These are phyloP conservation scores for Rauvolfia tetraphylla DNA, from an alignment of 257 asterid genomes.

Conservation along the genomic window DNA sequence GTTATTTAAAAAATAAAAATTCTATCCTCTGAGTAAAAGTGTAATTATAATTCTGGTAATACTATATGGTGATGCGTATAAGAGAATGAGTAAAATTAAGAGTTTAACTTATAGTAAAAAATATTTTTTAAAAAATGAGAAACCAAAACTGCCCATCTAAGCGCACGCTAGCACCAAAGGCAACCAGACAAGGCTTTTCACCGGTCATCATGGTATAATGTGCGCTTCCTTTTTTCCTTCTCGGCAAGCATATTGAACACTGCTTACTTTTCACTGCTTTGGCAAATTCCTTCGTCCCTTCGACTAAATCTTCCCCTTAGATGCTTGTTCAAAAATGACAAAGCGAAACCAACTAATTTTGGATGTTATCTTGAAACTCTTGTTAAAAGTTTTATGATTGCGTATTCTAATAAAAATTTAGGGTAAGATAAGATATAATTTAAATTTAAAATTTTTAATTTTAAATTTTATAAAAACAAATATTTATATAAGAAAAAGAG, in stretches of 20 bases:
- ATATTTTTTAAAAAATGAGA: no score
- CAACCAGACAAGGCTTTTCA: conserved; percentile 32
- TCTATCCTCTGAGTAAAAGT: no score
- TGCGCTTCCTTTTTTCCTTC: conserved; percentile 28
- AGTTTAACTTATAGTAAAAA: no score
- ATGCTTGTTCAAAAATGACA: background rate
- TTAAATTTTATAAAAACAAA: no score
- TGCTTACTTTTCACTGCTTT: background rate
- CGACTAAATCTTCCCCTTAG: background rate
- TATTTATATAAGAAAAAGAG: no score
- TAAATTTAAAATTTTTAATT: no score
- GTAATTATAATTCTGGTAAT: background rate
- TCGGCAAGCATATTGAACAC: background rate
- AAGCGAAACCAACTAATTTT: background rate
- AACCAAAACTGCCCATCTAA: conserved; percentile 27
- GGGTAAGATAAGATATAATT: no score
- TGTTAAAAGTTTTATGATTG: background rate
- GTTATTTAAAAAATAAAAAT: no score
- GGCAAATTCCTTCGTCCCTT: background rate
- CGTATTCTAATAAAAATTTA: no score
- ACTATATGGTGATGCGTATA: background rate
- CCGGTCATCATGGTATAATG: conserved; percentile 34
- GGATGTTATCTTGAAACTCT: background rate
- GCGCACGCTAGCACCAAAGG: conserved; percentile 35
- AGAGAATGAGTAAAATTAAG: conserved; percentile 8